Percentiles rank a stretch among this genome's conserved stretches.
Conservation (phyloP, 148 eudicot species). For the Gaultheria prostrata region DNA sequence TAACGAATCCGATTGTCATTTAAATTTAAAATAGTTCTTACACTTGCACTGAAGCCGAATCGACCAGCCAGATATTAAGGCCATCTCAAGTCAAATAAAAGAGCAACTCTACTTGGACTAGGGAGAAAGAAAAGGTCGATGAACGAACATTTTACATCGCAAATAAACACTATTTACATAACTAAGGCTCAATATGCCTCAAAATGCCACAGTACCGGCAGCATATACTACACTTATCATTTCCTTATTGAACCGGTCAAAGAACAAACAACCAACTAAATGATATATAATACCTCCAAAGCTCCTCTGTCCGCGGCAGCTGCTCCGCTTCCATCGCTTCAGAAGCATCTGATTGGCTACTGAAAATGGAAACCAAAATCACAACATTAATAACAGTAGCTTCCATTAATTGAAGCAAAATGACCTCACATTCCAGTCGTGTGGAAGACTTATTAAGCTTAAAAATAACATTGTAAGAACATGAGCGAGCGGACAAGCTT, state of each 20-base stretch:
- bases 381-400: not conserved
- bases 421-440: not conserved
- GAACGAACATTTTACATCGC: conserved; percentile 12
- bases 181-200: conserved; percentile 26
- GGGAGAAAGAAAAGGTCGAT: not conserved
- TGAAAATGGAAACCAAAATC: not conserved
- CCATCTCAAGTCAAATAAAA: not conserved
- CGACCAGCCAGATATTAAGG: not conserved
- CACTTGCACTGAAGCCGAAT: not conserved
- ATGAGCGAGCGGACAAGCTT: not conserved
- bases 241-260: not conserved
- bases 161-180: conserved; percentile 37
- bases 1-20: not conserved
- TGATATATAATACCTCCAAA: conserved; percentile 1
- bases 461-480: not conserved
- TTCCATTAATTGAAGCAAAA: not conserved
- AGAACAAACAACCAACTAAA: not conserved
- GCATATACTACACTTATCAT: not conserved
- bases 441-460: not conserved
- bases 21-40: conserved; percentile 10
- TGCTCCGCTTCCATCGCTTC: not conserved
- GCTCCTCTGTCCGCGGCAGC: not conserved
- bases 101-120: conserved; percentile 1
- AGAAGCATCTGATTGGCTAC: conserved; percentile 11
- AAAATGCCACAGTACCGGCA: conserved; percentile 28